Percentiles rank a stretch among this genome's conserved stretches.
Evolutionary conservation across 2,329 filamentous ascomycete genomes (phyloP).

Genomic region (Pestalotiopsis sp.): DNA sequence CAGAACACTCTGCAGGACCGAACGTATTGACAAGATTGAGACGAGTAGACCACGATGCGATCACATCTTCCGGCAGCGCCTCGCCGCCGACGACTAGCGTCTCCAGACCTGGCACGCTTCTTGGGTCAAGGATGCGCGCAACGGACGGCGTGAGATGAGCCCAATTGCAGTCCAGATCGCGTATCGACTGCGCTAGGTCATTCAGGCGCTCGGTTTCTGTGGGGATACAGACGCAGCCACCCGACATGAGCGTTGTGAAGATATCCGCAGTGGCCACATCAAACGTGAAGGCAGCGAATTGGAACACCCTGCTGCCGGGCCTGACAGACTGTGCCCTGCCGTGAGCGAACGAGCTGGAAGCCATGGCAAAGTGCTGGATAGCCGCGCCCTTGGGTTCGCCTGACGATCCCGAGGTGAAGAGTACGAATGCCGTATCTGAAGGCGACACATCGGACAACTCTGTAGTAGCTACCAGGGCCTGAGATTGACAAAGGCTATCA

Average conservation of each 20-base stretch:
- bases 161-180: background rate
- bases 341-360: background rate
- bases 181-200: background rate
- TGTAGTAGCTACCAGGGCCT: background rate
- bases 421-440: conserved; percentile 52
- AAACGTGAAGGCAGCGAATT: background rate
- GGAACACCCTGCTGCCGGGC: conserved; percentile 41
- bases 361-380: conserved; percentile 24
- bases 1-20: background rate
- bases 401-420: conserved; percentile 67
- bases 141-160: conserved; percentile 7
- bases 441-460: conserved; percentile 36
- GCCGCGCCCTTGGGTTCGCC: conserved; percentile 66
- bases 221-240: conserved; percentile 37
- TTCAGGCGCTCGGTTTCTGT: conserved; percentile 34
- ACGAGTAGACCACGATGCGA: background rate
- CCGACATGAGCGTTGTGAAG: background rate
- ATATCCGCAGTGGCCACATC: background rate
- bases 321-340: conserved; percentile 39
- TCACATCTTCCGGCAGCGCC: background rate
- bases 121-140: background rate
- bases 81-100: conserved; percentile 10
- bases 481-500: background rate
- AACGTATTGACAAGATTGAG: background rate
- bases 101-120: background rate